phyloP scores from a whole-genome alignment of 768 basidiomycete genomes.

The Pluteus cervinus region DNA sequence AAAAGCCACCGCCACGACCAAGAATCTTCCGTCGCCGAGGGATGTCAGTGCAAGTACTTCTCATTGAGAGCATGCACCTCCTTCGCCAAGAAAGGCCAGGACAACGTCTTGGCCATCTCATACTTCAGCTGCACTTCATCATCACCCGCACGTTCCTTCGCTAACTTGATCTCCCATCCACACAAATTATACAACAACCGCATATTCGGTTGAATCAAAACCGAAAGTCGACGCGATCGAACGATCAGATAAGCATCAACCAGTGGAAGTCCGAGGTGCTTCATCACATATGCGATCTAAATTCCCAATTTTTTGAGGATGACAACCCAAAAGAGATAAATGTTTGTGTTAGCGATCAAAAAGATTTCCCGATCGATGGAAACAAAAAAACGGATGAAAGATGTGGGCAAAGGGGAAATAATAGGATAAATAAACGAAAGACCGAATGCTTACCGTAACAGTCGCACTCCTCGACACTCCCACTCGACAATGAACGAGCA shows the following conservation, averaged over 20 bases:
- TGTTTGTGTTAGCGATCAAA: too few relatives aligned
- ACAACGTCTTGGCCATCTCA: constrained; percentile 64
- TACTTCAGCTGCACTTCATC: constrained; percentile 43
- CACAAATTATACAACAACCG: constrained; percentile 91
- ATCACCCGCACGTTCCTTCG: constrained; percentile 52
- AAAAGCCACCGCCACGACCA: too few relatives aligned
- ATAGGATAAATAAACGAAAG: constrained; percentile 3
- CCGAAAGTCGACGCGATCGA: constrained; percentile 81
- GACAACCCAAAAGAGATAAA: too few relatives aligned
- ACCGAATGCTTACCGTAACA: constrained; percentile 58
- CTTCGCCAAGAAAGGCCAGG: constrained; percentile 80
- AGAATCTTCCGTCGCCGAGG: too few relatives aligned
- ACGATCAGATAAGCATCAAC: constrained; percentile 94
- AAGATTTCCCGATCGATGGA: too few relatives aligned
- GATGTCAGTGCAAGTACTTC: constrained; percentile 56
- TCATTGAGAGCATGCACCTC: constrained; percentile 85
- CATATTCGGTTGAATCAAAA: constrained; percentile 94
- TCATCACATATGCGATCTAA: constrained; percentile 96
- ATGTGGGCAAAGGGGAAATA: constrained; percentile 2
- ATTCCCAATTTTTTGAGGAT: neutral
- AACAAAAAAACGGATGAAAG: too few relatives aligned
- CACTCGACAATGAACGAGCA: constrained; percentile 97
- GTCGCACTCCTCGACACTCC: constrained; percentile 95
- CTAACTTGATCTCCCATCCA: constrained; percentile 93
- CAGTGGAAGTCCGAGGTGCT: constrained; percentile 76